A percentile compares a stretch with the other conserved stretches of the same genome.
These are phyloP conservation scores for Stachybotrys echinatus DNA, from an alignment of 2,329 filamentous ascomycete species.

Conservation along the genomic window DNA sequence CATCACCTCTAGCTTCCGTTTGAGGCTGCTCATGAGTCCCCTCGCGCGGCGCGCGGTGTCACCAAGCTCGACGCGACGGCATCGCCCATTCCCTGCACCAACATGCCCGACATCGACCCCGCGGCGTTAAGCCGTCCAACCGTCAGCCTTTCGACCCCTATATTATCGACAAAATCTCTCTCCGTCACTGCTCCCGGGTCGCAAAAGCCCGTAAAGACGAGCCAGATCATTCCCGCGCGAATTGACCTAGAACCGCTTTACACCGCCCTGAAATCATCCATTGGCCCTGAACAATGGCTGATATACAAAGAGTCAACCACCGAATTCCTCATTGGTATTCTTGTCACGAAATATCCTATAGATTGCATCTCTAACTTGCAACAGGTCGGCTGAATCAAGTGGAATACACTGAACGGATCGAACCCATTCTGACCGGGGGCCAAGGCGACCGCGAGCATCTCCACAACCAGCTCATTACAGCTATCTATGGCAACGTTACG, in stretches of 20 bases:
- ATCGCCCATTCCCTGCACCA: conserved; percentile 21
- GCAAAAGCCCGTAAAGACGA: conserved; percentile 51
- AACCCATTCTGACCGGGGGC: conserved; percentile 52
- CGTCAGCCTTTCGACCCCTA: conserved; percentile 52
- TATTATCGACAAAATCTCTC: conserved; percentile 53
- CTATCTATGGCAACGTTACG: conserved; percentile 64
- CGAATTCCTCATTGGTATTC: conserved; percentile 57
- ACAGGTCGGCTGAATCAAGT: conserved; percentile 58
- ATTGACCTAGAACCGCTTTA: conserved; percentile 65
- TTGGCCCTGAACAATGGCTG: conserved; percentile 58
- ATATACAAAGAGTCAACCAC: conserved; percentile 59
- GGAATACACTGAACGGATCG: conserved; percentile 55
- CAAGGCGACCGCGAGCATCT: conserved; percentile 57
- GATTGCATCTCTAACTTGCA: conserved; percentile 19
- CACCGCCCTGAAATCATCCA: conserved; percentile 52
- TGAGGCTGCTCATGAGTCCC: conserved; percentile 38
- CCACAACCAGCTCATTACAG: conserved; percentile 63
- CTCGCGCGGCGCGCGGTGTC: conserved; percentile 39
- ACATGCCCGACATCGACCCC: conserved; percentile 67
- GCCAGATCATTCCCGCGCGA: conserved; percentile 57
- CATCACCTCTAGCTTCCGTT: conserved; percentile 28
- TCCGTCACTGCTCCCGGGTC: conserved; percentile 44
- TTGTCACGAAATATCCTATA: conserved; percentile 1
- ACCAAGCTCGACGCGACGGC: conserved; percentile 41
- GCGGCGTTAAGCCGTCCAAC: conserved; percentile 61